Base-by-base conservation (phyloP, 192 early-diverging fungal species). In the Linnemannia zychae region DNA sequence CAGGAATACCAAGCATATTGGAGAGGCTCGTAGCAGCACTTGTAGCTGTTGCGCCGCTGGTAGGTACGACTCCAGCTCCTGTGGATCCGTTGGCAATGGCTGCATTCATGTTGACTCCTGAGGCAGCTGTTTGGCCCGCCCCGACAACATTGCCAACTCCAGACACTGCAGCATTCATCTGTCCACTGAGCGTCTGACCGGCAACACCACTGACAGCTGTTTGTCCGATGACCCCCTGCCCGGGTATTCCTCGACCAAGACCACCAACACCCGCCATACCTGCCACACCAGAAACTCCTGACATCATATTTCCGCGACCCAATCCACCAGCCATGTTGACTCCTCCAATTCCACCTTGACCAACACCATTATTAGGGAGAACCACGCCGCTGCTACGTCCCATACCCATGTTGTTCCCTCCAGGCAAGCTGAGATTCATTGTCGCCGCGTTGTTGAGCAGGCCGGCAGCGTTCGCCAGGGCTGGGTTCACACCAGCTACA, bases 341-440 rank as follows among this genome's bases (percentile, higher is more conserved):
- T 1, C 77, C 70, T n/a, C 63, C 72, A 40, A 72, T 28, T 3
- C 71, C 77, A 4, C 50, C 76, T 5, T 71, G 68, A 31, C 44
- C 77, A 46, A 38, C 52, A 48, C 44, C 52, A 37, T 49, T 79
- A 28, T 76, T 81, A 7, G 80, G 80, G 24, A 76, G 24, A 33
- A 76, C 68, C 80, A 81, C 76, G 12, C 80, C 80, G 34, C 80
- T 74, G 4, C 80, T 74, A 12, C 80, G 73, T 20, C 80, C 80
- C 40, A 81, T 47, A 18, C 53, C 74, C 80, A 81, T 33, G 11
- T 81, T 75, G 40, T 68, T 31, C 16, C 78, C 72, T 47, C 74
- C 80, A 6, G 80, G 74, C 36, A 76, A 47, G n/a, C 34, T 81
- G 37, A 75, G 52, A n/a, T 81, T 81, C 80, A 76, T 76, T 5